Evolutionary conservation across 2,329 filamentous ascomycete species (phyloP), one percentile per base, ranked within the genome.

Genomic region (Colletotrichum sp.): DNA sequence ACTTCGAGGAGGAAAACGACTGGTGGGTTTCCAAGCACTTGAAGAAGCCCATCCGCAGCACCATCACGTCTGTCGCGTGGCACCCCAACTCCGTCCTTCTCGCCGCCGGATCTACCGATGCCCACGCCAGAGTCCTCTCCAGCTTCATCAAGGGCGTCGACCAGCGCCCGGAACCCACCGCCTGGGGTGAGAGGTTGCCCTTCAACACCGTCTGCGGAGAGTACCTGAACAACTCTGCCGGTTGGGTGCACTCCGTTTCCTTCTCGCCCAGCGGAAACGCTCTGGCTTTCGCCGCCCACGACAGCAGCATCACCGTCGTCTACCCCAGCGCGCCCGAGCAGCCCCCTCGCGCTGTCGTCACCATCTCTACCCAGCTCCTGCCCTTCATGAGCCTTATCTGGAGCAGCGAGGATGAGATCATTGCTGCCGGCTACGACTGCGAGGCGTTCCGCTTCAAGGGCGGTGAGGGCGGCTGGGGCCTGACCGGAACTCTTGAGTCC

Each of bases 21-120:
- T 99, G 97, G 97, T 99, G 97, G 97, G 96, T 99, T 56, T 98
- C 96, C 48, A 99, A 99, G 90, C 97, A 99, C 86, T 87, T 99
- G 82, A 98, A 98, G 92, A 99, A 98, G 91, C 97, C 97, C 24
- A 98, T 99, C 81, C 94, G 96, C 79, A 98, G 96, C 84, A 99
- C 97, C 73, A 96, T 99, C 81, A 98, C 97, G 71, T 96, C 94
- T 18, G 92, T 99, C 59, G 93, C 94, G 73, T 99, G 97, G 97
- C 97, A 99, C 85, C 97, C 97, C 43, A 99, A 99, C 89, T 97
- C 95, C 12, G 97, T 99, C 18, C 91, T 99, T 36, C 90, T 99
- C 28, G 97, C 96, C 18, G 96, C 97, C 58, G 97, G 97, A 48
- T 98, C 95, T n/a, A 98, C 97, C 43, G 97, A 99, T 85, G 97